Evolutionary conservation across 257 asterid species (phyloP), one percentile per base, ranked within the genome.

Genomic region (Nicotiana attenuata): DNA sequence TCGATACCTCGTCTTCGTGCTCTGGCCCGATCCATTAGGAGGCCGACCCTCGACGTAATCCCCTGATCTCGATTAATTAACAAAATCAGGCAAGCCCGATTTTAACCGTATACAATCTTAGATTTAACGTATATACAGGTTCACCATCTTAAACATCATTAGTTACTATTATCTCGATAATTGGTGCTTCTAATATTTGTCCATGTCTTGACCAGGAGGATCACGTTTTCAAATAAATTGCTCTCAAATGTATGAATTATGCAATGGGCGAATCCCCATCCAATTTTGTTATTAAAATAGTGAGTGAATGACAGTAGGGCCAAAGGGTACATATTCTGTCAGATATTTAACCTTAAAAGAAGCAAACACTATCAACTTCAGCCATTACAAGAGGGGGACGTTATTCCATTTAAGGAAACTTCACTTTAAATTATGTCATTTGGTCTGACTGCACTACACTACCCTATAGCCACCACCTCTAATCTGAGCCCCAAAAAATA

Each of bases 301-400:
- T 55, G 52, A 28, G 47, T 53, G 82, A 86, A 66, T 85, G 87
- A 76, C 17, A 77, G 87, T 79, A 84, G 83, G 85, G 83, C 45
- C 85, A 82, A 35, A 17, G 35, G 80, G 85, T 85, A 85, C 85
- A 90, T 69, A 81, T 86, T 50, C 31, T 84, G 90, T 87, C 92
- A 75, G 89, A 82, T 76, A 33, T 35, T 16, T 16, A 66, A 67
- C 85, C 86, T 80, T 86, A 89, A 82, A 87, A 53, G 16, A 50
- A 69, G 77, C 86, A 80, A 86, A 83, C 86, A 91, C 80, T 85
- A 77, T 91, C 91, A 69, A 82, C 88, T 69, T 88, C 91, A 88
- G 35, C 75, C 7, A 56, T 52, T 63, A 63, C 56, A 89, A 82
- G 89, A 84, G 87, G 88, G 87, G 87, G 88, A 85, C 47, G 28